Evolutionary conservation across 2,329 filamentous ascomycete genomes (phyloP).

Genomic region (Aspergillus neotritici): DNA sequence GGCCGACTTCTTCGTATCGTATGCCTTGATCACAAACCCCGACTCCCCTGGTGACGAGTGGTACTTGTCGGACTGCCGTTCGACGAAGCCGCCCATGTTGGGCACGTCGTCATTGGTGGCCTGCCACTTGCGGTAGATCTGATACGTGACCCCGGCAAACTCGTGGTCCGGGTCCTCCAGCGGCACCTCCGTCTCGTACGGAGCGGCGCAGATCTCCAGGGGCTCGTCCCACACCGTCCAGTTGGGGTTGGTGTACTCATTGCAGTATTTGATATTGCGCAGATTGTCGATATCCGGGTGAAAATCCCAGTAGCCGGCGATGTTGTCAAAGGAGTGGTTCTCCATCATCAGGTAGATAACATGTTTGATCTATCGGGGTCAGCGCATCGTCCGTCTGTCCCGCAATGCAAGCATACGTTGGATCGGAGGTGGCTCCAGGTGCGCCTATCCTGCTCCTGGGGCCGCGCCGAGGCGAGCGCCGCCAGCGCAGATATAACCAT

Average conservation of each 20-base stretch:
- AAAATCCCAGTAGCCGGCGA: conserved; percentile 37
- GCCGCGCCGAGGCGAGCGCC: conserved; percentile 12
- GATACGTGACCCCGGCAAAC: conserved; percentile 28
- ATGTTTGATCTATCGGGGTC: conserved; percentile 25
- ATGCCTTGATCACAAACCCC: conserved; percentile 36
- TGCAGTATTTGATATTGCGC: conserved; percentile 29
- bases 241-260: conserved; percentile 36
- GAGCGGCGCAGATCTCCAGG: conserved; percentile 31
- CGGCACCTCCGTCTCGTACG: conserved; percentile 34
- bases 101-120: conserved; percentile 31
- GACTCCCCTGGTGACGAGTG: conserved; percentile 30
- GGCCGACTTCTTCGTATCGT: conserved; percentile 30
- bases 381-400: conserved; percentile 1
- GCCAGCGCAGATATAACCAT: conserved; percentile 10
- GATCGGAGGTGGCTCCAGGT: conserved; percentile 19
- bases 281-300: conserved; percentile 35
- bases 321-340: conserved; percentile 40
- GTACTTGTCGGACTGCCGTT: conserved; percentile 36
- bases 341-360: conserved; percentile 36
- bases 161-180: conserved; percentile 32
- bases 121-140: conserved; percentile 37
- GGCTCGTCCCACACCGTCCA: conserved; percentile 35
- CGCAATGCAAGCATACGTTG: conserved; percentile 15
- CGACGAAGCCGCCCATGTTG: conserved; percentile 36
- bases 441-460: conserved; percentile 10